Evolutionary conservation across 139 green algal genomes (phyloP).

Genomic region (Limnomonas spitsbergensis): DNA sequence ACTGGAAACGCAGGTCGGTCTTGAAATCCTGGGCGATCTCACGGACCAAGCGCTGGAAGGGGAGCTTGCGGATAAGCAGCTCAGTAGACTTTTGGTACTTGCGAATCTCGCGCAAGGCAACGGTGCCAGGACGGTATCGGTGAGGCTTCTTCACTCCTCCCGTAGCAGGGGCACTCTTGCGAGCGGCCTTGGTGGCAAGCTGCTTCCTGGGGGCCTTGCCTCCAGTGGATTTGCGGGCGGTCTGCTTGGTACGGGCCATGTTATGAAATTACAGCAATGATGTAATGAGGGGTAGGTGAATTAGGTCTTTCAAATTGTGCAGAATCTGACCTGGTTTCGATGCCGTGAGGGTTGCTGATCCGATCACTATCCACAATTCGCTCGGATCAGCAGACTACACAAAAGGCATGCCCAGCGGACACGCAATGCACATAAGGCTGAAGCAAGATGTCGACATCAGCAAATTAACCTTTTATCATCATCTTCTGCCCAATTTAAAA

Average conservation of each 20-base stretch:
- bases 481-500: too few relatives aligned
- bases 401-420: neutral
- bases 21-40: constrained; percentile 17
- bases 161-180: constrained; percentile 5
- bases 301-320: too few relatives aligned
- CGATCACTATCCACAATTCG: too few relatives aligned
- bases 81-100: constrained; percentile 21
- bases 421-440: too few relatives aligned
- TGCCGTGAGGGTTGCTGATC: too few relatives aligned
- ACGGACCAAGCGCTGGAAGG: constrained; percentile 18
- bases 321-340: too few relatives aligned
- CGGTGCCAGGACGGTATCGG: constrained; percentile 45
- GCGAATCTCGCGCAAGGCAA: constrained; percentile 85
- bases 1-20: constrained; percentile 59
- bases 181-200: constrained; percentile 76
- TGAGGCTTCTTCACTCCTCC: constrained; percentile 50
- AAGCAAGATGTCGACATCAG: too few relatives aligned
- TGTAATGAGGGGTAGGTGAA: too few relatives aligned
- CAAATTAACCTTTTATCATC: too few relatives aligned
- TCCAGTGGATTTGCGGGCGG: constrained; percentile 90
- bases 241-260: constrained; percentile 98
- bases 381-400: neutral
- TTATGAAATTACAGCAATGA: too few relatives aligned
- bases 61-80: constrained; percentile 15
- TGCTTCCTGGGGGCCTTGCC: constrained; percentile 95